Conservation (phyloP, 495 filamentous ascomycete genomes). For the Penicillium nucicola region DNA sequence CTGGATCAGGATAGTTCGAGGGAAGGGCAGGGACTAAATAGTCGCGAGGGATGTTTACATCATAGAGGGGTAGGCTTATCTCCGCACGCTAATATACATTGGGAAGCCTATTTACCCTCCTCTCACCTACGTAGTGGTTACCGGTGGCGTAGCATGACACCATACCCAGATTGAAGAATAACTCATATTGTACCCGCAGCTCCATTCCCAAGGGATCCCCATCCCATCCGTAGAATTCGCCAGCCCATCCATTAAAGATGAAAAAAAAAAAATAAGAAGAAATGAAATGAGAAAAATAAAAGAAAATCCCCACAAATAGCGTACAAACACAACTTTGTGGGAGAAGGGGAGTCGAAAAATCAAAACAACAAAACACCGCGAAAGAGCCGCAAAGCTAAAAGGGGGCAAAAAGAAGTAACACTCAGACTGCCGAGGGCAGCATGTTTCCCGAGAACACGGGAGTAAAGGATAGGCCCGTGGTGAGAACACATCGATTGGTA, state of each 20-base stretch:
- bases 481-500: conserved; percentile 1
- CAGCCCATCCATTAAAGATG: conserved; percentile 34
- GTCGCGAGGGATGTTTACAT: not conserved
- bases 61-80: conserved; percentile 7
- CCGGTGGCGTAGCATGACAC: not conserved
- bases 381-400: not conserved
- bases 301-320: not conserved
- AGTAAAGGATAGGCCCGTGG: not conserved
- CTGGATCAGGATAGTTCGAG: not conserved
- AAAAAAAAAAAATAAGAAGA: conserved; percentile 14
- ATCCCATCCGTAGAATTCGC: conserved; percentile 37
- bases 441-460: not conserved
- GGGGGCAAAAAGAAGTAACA: not conserved
- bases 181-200: conserved; percentile 29
- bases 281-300: conserved; percentile 7
- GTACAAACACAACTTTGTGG: conserved; percentile 3
- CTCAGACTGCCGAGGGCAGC: not conserved
- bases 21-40: not conserved
- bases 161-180: not conserved
- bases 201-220: conserved; percentile 26
- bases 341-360: not conserved
- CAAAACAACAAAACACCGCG: not conserved
- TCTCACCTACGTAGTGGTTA: too few species aligned
- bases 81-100: not conserved
- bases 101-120: not conserved